Conservation (phyloP, 1,139 yeast species). For the Saccharomyces hybrid region DNA sequence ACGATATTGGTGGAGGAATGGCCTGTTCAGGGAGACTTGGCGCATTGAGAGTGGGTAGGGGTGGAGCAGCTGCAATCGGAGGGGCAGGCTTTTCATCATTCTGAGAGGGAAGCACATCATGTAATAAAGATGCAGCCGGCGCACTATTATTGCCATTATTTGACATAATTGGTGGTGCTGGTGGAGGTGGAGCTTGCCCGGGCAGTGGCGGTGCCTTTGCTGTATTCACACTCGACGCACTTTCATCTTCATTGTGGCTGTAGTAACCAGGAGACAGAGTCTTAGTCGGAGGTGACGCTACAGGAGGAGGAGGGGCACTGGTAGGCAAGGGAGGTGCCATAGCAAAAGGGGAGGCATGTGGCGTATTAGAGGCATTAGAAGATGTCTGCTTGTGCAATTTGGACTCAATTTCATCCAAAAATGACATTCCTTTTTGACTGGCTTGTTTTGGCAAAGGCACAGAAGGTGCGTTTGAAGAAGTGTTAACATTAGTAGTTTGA, state of each 20-base stretch:
- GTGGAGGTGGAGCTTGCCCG: slow-evolving; percentile 8
- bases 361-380: slow-evolving; percentile 13
- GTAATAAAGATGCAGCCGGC: neutral
- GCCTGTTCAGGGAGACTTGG: slow-evolving; percentile 20
- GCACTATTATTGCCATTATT: slow-evolving; percentile 6
- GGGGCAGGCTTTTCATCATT: slow-evolving; percentile 9
- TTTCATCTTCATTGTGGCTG: neutral
- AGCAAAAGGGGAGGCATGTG: slow-evolving; percentile 16
- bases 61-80: slow-evolving; percentile 17
- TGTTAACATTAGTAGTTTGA: slow-evolving; percentile 5
- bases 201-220: slow-evolving; percentile 19
- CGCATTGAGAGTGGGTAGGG: slow-evolving; percentile 17
- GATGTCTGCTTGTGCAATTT: slow-evolving; percentile 17
- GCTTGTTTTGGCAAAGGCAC: slow-evolving; percentile 2
- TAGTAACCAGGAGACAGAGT: slow-evolving; percentile 13
- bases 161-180: slow-evolving; percentile 17
- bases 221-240: neutral
- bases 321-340: slow-evolving; percentile 11
- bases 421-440: neutral
- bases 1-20: slow-evolving; percentile 10
- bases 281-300: slow-evolving; percentile 11
- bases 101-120: neutral
- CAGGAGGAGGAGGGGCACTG: slow-evolving; percentile 9
- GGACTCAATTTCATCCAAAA: slow-evolving; percentile 21
- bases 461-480: slow-evolving; percentile 12